These are phyloP conservation scores for Cercospora brassicicola DNA, from an alignment of 2,329 filamentous ascomycete genomes.

Conservation along the genomic window DNA sequence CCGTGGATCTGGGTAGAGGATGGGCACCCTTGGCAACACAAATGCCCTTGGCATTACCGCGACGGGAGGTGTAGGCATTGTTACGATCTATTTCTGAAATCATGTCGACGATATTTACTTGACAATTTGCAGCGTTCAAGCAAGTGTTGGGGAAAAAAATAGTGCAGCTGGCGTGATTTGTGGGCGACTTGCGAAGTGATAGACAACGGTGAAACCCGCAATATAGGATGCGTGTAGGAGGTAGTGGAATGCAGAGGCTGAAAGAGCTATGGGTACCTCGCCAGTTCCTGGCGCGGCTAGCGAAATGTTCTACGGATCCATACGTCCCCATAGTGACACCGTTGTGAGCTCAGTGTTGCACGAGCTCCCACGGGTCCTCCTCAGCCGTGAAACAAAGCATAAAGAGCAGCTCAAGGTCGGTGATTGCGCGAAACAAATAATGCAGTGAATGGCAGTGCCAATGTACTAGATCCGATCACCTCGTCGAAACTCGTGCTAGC, in stretches of 20 bases:
- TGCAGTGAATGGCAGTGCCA: neutral
- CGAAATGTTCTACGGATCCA: neutral
- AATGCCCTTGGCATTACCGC: conserved; percentile 9
- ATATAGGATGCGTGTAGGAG: neutral
- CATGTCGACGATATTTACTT: neutral
- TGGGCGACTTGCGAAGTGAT: neutral
- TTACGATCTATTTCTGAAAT: neutral
- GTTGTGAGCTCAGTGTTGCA: neutral
- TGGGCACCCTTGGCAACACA: conserved; percentile 28
- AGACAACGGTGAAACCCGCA: neutral
- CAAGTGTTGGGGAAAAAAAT: conserved; percentile 1
- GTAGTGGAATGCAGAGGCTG: neutral
- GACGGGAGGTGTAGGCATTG: conserved; percentile 6
- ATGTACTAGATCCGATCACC: neutral
- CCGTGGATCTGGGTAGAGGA: conserved; percentile 63
- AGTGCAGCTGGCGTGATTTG: neutral
- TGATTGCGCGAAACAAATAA: neutral
- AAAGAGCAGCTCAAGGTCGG: neutral
- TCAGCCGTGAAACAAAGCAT: neutral
- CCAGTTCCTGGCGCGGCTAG: neutral
- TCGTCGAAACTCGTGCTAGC: neutral
- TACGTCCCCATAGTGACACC: neutral
- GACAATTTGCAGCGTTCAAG: conserved; percentile 10
- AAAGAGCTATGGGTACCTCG: neutral
- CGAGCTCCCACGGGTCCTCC: neutral